A percentile compares a stretch with the other conserved stretches of the same genome.
Evolutionary conservation across 139 green algal genomes (phyloP).

Genomic region (Zygnema circumcarinatum): DNA sequence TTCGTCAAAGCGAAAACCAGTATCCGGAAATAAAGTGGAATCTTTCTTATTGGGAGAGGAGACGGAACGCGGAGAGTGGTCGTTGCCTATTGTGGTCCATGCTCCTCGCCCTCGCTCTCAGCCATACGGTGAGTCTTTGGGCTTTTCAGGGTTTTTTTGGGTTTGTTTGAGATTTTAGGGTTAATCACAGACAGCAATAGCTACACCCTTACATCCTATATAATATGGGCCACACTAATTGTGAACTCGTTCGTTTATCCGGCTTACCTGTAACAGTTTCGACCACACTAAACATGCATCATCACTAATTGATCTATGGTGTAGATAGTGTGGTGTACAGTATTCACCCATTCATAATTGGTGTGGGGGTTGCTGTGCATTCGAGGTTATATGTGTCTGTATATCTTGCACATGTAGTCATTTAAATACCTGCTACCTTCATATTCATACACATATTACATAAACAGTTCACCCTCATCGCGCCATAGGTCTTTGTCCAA

Average conservation of each 20-base stretch:
- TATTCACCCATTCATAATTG: too few relatives aligned
- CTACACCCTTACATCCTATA: neutral
- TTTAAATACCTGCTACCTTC: too few relatives aligned
- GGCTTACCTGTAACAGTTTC: neutral
- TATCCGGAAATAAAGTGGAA: neutral
- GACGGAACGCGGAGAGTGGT: conserved; percentile 53
- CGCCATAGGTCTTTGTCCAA: too few relatives aligned
- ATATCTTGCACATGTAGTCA: too few relatives aligned
- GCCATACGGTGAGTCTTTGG: neutral
- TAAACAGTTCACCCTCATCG: too few relatives aligned
- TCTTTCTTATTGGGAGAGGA: neutral
- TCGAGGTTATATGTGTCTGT: too few relatives aligned
- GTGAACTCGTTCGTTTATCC: neutral
- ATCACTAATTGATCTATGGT: neutral
- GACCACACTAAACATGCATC: neutral
- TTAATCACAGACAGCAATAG: conserved; percentile 2
- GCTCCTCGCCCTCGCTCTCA: conserved; percentile 37
- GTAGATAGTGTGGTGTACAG: too few relatives aligned
- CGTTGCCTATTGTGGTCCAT: conserved; percentile 57
- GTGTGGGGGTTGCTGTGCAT: too few relatives aligned
- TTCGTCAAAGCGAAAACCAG: conserved; percentile 3
- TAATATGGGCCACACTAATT: neutral
- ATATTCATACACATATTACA: too few relatives aligned
- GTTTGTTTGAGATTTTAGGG: neutral
- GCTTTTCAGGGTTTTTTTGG: neutral